Base-by-base conservation (phyloP, 2,329 filamentous ascomycete genomes). In the Neofusicoccum parvum region DNA sequence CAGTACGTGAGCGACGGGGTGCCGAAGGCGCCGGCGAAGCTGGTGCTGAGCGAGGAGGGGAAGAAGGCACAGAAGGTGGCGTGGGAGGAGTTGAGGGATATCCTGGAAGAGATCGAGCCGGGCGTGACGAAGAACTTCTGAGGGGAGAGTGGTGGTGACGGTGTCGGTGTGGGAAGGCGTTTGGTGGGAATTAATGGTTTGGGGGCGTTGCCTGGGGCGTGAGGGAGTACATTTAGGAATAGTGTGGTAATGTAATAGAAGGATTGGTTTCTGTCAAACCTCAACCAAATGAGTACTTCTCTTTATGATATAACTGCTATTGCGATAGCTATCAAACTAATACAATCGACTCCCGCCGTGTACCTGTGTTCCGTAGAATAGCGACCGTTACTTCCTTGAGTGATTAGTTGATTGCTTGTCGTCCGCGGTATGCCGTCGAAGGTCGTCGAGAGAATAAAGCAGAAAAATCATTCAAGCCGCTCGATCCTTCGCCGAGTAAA, bases 21-120 rank as follows among this genome's bases (percentile, higher is more conserved):
- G 62, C 68, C 80, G 15, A 64, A 63, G 32, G 56, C 67, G 27
- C 74, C 74, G 15, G 72, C 75, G 5, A 60, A 66, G 11, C 71
- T 78, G 37, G 79, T 81, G 10, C 65, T 71, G 59, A 79, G 75
- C 15, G 68, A 70, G 5, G 75, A 79, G 65, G 80, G 80, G 0
- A 69, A 71, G 60, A 70, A 71, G 65, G 53, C 75, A 58, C 78
- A 80, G 70, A 68, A 69, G 59, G 68, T 73, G 53, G 74, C 81
- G 0, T 82, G 79, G 80, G 66, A 67, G 3, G 80, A 82, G 69
- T 56, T 83, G 69, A 68, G 66, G 4, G 71, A 56, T 34, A 78
- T 76, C 67, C 67, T 83, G 65, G 77, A 82, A 68, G 65, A 54
- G 1, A 79, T 81, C 37, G 69, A 71, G 62, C 67, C 68, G 10